Evolutionary conservation across 176 grass and related monocot species (phyloP), one percentile per base, ranked within the genome.

Genomic region (Musa schizocarpa): DNA sequence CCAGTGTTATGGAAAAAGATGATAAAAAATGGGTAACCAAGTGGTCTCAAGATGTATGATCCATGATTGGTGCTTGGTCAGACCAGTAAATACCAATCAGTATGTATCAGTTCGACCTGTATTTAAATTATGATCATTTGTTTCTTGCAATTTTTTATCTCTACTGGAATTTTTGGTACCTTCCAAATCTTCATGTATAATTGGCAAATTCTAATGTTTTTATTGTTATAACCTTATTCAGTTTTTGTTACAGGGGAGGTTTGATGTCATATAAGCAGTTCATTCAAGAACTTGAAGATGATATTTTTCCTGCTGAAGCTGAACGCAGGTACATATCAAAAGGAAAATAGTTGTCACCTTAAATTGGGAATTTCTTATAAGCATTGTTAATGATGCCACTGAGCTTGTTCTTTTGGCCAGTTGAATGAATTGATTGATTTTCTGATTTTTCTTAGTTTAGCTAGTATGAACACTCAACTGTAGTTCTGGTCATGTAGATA

Each of bases 201-300:
- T 29, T 2, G 13, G 63, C 11, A 11, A 43, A 6, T 43, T 43
- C 22, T 12, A 14, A 14, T 16, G 11, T 25, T 34, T 5, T 23
- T 34, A 68, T 34, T 34, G 17, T n/a, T 4, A 53, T 73, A 23
- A 55, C 50, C 16, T 76, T 43, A 96, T 89, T 84, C 93, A 96
- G 11, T 12, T 68, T 56, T 69, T 85, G 52, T 94, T 86, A 53
- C 77, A 99, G 95, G 78, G 88, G 91, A 92, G 96, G 96, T 43
- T 82, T 99, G 79, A 99, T 99, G 96, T 90, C 91, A 7, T 99
- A 95, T 71, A 99, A 99, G 77, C 90, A 99, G 55, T 99, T 99
- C 77, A 94, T 99, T 43, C 91, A 99, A 87, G 91, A 93, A 66
- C 88, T 99, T 70, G 96, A 99, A 86, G 96, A 99, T 89, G 96